A percentile compares a stretch with the other conserved stretches of the same genome.
phyloP scores from a whole-genome alignment of 306 rosid genomes.

The Ormosia semicastrata region DNA sequence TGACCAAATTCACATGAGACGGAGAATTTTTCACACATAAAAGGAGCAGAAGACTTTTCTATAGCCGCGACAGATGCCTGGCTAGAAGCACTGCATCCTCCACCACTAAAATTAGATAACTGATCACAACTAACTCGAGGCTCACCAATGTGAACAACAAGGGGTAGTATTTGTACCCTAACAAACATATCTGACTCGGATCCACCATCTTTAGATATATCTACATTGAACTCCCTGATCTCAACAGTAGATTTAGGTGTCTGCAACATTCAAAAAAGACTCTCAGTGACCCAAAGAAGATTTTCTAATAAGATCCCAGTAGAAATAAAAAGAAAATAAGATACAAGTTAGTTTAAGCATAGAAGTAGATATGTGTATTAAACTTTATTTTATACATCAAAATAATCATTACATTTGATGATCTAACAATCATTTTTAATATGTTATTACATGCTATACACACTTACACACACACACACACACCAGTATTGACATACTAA shows the following conservation, averaged over 20 bases:
- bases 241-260: conserved; percentile 71
- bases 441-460: neutral
- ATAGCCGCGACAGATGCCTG: conserved; percentile 49
- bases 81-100: conserved; percentile 51
- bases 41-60: conserved; percentile 53
- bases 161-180: conserved; percentile 62
- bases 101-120: conserved; percentile 44
- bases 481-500: neutral
- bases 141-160: conserved; percentile 56
- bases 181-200: conserved; percentile 54
- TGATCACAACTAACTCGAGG: conserved; percentile 55
- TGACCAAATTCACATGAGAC: conserved; percentile 74
- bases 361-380: neutral
- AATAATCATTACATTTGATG: neutral
- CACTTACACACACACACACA: neutral
- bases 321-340: conserved; percentile 8
- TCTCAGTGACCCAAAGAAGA: conserved; percentile 14
- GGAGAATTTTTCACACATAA: conserved; percentile 65
- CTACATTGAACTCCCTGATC: conserved; percentile 67
- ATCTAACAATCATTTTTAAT: neutral
- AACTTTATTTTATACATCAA: neutral
- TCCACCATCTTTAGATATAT: conserved; percentile 60
- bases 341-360: neutral
- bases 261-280: conserved; percentile 56
- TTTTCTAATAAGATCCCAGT: neutral